Evolutionary conservation across 345 rosid genomes (phyloP).

Genomic region (Anacardium occidentale): DNA sequence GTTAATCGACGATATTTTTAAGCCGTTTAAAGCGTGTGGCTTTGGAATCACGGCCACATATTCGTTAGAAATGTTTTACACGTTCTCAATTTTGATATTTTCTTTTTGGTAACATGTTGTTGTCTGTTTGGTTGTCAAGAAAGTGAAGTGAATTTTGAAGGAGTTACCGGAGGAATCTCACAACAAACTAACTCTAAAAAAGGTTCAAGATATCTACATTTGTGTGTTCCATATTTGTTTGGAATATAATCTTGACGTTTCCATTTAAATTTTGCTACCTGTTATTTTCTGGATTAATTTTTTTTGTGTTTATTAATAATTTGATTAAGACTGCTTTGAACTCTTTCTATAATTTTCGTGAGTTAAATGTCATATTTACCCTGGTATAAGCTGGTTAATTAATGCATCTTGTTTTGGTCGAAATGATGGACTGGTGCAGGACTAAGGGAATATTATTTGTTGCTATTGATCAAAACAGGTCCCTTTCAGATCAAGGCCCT

Average conservation of each 20-base stretch:
- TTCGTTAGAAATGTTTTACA: constrained; percentile 3
- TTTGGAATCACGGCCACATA: constrained; percentile 1
- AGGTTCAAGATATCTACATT: background rate
- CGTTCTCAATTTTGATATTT: constrained; percentile 8
- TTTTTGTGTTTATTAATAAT: background rate
- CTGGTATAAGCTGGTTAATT: background rate
- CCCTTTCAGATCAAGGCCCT: constrained; percentile 85
- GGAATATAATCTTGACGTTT: background rate
- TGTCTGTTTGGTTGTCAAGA: constrained; percentile 18
- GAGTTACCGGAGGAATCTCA: background rate
- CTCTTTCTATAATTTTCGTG: background rate
- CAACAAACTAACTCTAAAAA: background rate
- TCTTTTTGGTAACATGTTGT: constrained; percentile 12
- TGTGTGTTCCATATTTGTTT: constrained; percentile 5
- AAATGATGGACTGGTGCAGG: constrained; percentile 21
- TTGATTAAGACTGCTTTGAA: background rate
- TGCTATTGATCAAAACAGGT: constrained; percentile 62
- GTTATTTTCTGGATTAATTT: background rate
- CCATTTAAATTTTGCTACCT: background rate
- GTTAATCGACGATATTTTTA: background rate
- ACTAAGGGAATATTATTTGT: constrained; percentile 65
- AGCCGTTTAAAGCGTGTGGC: background rate
- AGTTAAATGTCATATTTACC: background rate
- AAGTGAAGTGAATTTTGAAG: constrained; percentile 3
- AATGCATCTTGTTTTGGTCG: background rate